A percentile compares a stretch with the other conserved stretches of the same genome.
Evolutionary conservation across 805 yeast genomes (phyloP).

Genomic region (Starmerella davenportii): DNA sequence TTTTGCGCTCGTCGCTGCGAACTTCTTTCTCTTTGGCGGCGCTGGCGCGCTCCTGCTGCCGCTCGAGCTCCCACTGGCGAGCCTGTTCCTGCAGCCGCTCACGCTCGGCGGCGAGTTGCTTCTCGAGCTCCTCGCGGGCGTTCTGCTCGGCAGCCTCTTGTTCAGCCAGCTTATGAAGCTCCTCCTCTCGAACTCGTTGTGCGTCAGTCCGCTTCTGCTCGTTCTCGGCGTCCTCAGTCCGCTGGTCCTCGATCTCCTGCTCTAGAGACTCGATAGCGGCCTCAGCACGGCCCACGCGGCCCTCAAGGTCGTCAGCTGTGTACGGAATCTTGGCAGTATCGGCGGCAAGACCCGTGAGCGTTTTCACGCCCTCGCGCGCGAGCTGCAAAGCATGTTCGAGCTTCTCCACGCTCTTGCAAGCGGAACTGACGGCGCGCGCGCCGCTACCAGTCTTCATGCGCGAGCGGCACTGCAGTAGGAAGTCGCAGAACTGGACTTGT

Average conservation of each 20-base stretch:
- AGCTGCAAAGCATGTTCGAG: constrained; percentile 26
- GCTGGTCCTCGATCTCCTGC: constrained; percentile 51
- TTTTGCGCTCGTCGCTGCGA: constrained; percentile 3
- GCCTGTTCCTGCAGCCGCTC: constrained; percentile 20
- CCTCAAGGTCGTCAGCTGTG: constrained; percentile 57
- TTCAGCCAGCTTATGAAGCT: constrained; percentile 11
- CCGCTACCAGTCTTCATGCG: neutral
- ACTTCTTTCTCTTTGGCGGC: constrained; percentile 10
- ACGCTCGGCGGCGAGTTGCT: constrained; percentile 22
- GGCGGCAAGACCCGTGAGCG: constrained; percentile 8
- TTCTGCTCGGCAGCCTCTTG: neutral
- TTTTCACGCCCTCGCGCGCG: constrained; percentile 38
- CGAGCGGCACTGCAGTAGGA: constrained; percentile 24
- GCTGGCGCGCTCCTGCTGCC: constrained; percentile 25
- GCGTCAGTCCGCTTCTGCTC: constrained; percentile 26
- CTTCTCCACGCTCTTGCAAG: neutral
- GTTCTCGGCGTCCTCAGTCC: constrained; percentile 23
- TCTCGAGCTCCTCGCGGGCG: constrained; percentile 19
- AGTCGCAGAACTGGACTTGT: constrained; percentile 74
- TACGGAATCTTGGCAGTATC: constrained; percentile 40
- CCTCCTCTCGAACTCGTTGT: constrained; percentile 27
- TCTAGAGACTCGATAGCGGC: constrained; percentile 54
- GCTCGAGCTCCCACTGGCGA: constrained; percentile 23
- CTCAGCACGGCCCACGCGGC: constrained; percentile 73
- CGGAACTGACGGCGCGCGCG: neutral